Evolutionary conservation across 805 yeast species (phyloP), one percentile per base, ranked within the genome.

Genomic region (Blastobotrys muscicola): DNA sequence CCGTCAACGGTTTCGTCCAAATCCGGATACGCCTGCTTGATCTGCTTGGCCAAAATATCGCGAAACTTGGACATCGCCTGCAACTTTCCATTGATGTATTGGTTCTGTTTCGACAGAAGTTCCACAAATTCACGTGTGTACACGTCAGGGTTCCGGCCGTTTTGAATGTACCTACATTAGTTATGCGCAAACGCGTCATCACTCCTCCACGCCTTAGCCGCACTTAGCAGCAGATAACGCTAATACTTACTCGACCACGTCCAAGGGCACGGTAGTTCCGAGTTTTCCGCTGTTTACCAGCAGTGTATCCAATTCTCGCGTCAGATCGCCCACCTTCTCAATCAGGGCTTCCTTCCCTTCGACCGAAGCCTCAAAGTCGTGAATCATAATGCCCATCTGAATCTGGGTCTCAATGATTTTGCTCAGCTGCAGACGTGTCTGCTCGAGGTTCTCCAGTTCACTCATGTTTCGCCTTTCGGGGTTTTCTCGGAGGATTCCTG

Each of bases 91-190:
- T 86, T 75, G 43, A 92, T 70, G 51, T 81, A 78, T 56, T 94
- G 96, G 57, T 92, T 92, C 37, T 87, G 79, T 53, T 85, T 80
- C 33, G 87, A 80, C n/a, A 92, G 82, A 31, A 90, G 85, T 59
- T 92, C 98, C 11, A 90, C 85, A 64, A 92, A 92, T 65, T 92
- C 98, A 59, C 98, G 74, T 0, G 97, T 87, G 62, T 92, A 92
- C 33, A 92, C 87, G 58, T 92, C 97, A 0, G 98, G 97, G 58
- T 92, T 92, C 52, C 98, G 71, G 2, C 98, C 98, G 56, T 86
- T 94, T 58, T 92, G 97, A 33, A 92, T 85, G 57, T 92, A 92
- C 49, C 82, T 20, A 20, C 26, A 20, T 20, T 20, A 20, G 26
- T 4, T 20, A 20, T 20, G 26, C 26, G 26, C 26, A 20, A 20